Base-by-base conservation (phyloP, 331 rosid genomes). In the Malus hybrid region DNA sequence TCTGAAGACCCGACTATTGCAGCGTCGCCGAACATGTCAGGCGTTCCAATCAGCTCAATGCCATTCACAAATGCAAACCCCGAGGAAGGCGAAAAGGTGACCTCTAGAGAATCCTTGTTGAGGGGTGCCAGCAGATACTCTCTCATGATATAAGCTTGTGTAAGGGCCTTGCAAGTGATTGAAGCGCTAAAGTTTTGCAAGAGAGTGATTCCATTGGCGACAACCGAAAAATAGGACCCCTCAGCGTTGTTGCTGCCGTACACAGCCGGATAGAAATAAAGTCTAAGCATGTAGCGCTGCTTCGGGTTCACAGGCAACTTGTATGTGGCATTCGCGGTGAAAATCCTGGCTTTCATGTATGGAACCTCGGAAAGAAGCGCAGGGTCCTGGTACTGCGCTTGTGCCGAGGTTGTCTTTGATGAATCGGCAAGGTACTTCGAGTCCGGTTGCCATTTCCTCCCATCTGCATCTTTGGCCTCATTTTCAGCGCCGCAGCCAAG, bases 61-160 rank as follows among this genome's bases (percentile, higher is more conserved):
- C 99, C 99, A 80, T 94, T 94, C 31, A 91, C 83, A 44, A 85
- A 94, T 34, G 95, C 96, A 65, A 88, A 94, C 19, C 96, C 77
- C 0, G 80, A 72, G 0, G 24, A 31, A 50, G 97, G 95, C 82
- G 83, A 86, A 77, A 94, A 90, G 18, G 86, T 86, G 50, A 94
- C 72, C 5, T 70, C 81, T 72, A 92, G 74, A 5, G 76, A 14
- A 65, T 84, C 90, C 5, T 88, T 65, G 34, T 67, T 63, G 18
- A 62, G 74, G 10, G 92, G 86, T 1, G 89, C 89, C 18, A 94
- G 81, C 24, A 94, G 80, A 80, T 88, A 94, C 67, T 94, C 99
- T 32, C 83, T 85, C 5, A 87, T 83, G 72, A 94, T 73, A 72
- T 91, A 94, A 3, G 96, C 88, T 73, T 86, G 96, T 20, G 99